phyloP scores from a whole-genome alignment of 192 early-diverging fungal species.

The Mortierella antarctica region DNA sequence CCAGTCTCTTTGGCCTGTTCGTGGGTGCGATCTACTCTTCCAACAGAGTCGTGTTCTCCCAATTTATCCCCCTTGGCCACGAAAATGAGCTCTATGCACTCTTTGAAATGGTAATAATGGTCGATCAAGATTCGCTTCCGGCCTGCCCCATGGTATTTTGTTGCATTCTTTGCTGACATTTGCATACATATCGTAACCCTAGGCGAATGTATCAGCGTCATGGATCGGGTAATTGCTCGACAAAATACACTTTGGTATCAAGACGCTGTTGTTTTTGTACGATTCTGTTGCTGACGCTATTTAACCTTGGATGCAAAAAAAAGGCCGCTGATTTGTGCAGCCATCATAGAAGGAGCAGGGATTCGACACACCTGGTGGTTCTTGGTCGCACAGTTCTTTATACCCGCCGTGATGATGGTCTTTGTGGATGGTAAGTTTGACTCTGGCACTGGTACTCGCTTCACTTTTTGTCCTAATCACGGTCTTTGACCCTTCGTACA shows the following conservation, averaged over 20 bases:
- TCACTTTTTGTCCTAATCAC: neutral
- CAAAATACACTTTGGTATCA: too few species aligned
- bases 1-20: conserved; percentile 69
- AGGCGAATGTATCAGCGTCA: conserved; percentile 27
- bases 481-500: neutral
- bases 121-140: too few species aligned
- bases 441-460: neutral
- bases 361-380: conserved; percentile 42
- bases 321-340: conserved; percentile 33
- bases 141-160: neutral
- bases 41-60: conserved; percentile 70
- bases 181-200: neutral
- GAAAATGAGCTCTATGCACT: conserved; percentile 77
- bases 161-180: neutral
- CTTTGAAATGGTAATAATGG: conserved; percentile 62
- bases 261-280: too few species aligned
- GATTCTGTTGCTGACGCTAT: too few species aligned
- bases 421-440: conserved; percentile 35
- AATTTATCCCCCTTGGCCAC: conserved; percentile 72
- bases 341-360: conserved; percentile 30
- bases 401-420: conserved; percentile 28
- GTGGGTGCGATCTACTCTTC: conserved; percentile 66
- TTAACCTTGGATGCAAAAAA: too few species aligned
- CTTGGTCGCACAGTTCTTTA: conserved; percentile 22
- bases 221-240: conserved; percentile 36